Evolutionary conservation across 495 filamentous ascomycete species (phyloP).

Genomic region (Aspergillus bridgeri): DNA sequence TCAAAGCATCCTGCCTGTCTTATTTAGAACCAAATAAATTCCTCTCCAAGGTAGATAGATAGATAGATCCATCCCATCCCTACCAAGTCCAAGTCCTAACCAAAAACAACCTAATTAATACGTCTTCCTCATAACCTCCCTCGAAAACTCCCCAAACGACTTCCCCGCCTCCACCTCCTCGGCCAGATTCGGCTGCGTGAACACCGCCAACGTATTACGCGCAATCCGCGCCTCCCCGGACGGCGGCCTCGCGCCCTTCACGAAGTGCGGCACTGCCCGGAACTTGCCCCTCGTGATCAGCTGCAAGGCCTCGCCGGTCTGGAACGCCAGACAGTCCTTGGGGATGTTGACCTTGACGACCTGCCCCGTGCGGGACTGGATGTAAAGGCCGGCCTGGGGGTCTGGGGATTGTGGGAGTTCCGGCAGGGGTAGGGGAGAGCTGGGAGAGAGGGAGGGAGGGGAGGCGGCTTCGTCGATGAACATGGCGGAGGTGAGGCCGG

Average conservation of each 20-base stretch:
- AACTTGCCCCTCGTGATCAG: constrained; percentile 85
- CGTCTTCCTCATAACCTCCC: constrained; percentile 77
- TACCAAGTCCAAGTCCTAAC: too few species aligned
- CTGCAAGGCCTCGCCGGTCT: constrained; percentile 91
- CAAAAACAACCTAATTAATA: too few species aligned
- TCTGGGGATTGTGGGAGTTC: constrained; percentile 76
- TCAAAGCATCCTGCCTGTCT: too few species aligned
- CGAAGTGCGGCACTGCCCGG: constrained; percentile 94
- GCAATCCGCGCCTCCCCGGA: constrained; percentile 55
- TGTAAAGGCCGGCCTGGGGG: constrained; percentile 82
- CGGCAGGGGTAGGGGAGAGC: constrained; percentile 45
- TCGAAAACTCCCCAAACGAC: constrained; percentile 85
- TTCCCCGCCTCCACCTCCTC: constrained; percentile 75
- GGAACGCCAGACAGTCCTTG: constrained; percentile 85
- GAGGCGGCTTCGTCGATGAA: constrained; percentile 76
- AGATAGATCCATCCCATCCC: too few species aligned
- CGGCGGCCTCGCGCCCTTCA: constrained; percentile 58
- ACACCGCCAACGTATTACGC: constrained; percentile 92
- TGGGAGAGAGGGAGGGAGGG: constrained; percentile 31
- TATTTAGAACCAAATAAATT: too few species aligned
- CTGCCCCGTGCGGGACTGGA: constrained; percentile 74
- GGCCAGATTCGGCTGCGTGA: constrained; percentile 91
- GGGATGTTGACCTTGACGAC: constrained; percentile 88
- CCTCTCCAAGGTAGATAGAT: too few species aligned
- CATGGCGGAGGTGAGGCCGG: constrained; percentile 91